Conservation (phyloP, 768 basidiomycete genomes). For the Boletus huronensis region DNA sequence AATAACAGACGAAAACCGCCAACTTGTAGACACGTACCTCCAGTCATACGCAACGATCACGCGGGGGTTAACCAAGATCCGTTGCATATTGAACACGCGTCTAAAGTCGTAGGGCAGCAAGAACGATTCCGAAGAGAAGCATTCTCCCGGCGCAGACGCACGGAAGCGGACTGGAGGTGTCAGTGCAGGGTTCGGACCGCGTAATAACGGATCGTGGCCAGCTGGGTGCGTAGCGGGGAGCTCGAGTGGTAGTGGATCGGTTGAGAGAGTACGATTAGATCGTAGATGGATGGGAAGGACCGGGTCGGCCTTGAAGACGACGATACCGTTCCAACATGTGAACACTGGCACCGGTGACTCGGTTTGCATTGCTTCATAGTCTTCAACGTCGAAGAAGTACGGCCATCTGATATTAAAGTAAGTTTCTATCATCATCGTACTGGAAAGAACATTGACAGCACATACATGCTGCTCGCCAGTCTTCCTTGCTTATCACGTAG, state of each 20-base stretch:
- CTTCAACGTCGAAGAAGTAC: conserved; percentile 39
- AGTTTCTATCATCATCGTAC: neutral
- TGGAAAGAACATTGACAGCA: neutral
- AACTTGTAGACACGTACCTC: conserved; percentile 31
- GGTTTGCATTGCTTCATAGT: conserved; percentile 32
- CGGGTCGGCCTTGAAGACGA: conserved; percentile 39
- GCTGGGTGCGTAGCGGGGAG: conserved; percentile 18
- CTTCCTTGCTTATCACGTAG: conserved; percentile 19
- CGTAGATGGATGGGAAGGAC: conserved; percentile 39
- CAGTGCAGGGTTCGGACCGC: conserved; percentile 17
- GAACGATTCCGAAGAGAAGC: conserved; percentile 37
- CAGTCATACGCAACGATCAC: conserved; percentile 38
- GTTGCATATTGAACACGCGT: conserved; percentile 36
- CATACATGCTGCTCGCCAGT: conserved; percentile 16
- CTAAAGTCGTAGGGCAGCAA: conserved; percentile 42
- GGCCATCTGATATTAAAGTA: conserved; percentile 29
- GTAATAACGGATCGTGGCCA: conserved; percentile 3
- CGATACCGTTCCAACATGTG: conserved; percentile 46
- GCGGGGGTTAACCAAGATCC: conserved; percentile 38
- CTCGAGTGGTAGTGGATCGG: conserved; percentile 21
- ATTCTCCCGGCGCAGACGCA: conserved; percentile 14
- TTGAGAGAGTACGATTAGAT: conserved; percentile 36
- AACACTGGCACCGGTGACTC: conserved; percentile 43
- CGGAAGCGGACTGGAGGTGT: conserved; percentile 19
- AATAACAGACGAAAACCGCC: too few species aligned